These are phyloP conservation scores for Trametes sanguinea DNA, from an alignment of 768 basidiomycete species.

Conservation along the genomic window DNA sequence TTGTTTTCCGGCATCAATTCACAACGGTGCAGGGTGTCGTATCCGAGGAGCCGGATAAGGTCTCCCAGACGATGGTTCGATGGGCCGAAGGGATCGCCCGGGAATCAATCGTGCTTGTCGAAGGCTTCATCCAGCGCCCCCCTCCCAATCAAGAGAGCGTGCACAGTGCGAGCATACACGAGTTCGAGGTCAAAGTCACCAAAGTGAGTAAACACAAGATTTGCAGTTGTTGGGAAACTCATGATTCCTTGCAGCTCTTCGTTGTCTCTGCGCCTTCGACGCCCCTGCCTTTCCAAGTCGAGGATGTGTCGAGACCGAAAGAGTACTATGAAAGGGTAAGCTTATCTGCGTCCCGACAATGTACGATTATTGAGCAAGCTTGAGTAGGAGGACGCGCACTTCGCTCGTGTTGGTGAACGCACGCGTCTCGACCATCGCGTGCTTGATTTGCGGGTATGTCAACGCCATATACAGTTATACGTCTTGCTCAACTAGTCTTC, in stretches of 20 bases:
- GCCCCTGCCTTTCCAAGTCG: constrained; percentile 36
- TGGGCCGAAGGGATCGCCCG: constrained; percentile 79
- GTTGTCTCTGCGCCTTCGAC: constrained; percentile 28
- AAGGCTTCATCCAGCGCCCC: constrained; percentile 78
- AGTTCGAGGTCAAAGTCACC: constrained; percentile 80
- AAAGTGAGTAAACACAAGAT: constrained; percentile 53
- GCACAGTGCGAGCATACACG: constrained; percentile 85
- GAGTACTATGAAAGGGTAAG: constrained; percentile 20
- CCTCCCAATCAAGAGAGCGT: constrained; percentile 60
- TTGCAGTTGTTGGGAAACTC: too few relatives aligned
- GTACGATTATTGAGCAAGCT: constrained; percentile 61
- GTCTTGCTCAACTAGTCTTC: not conserved
- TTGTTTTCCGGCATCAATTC: constrained; percentile 84
- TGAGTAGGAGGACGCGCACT: constrained; percentile 50
- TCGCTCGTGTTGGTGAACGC: constrained; percentile 79
- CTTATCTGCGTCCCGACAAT: constrained; percentile 2
- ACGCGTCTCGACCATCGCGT: constrained; percentile 94
- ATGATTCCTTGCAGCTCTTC: constrained; percentile 21
- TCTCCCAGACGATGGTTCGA: constrained; percentile 97
- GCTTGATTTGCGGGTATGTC: constrained; percentile 84
- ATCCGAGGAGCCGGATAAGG: constrained; percentile 61
- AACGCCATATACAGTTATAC: not conserved
- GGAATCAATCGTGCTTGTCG: constrained; percentile 90
- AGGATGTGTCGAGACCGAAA: constrained; percentile 29
- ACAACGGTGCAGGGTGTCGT: constrained; percentile 86